These are phyloP conservation scores for Apiotrichum gracile DNA, from an alignment of 1,284 basidiomycete genomes.

Conservation along the genomic window DNA sequence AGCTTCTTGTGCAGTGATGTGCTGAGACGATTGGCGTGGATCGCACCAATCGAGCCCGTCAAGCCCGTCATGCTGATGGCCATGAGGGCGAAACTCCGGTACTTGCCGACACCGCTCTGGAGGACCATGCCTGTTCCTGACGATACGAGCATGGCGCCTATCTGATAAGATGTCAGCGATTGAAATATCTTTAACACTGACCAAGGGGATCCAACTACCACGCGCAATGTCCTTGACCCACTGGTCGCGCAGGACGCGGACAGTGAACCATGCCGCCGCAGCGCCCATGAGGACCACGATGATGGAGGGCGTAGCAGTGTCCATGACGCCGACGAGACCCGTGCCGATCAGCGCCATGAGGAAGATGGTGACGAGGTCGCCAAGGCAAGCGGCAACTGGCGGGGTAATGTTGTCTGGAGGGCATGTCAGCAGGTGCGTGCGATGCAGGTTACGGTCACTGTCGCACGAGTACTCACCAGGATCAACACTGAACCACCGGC, in stretches of 20 bases:
- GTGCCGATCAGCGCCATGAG: slow-evolving; percentile 61
- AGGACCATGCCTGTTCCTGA: slow-evolving; percentile 86
- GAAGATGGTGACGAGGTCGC: slow-evolving; percentile 83
- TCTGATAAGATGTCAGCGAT: slow-evolving; percentile 23
- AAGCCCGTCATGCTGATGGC: slow-evolving; percentile 84
- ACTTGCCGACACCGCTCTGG: slow-evolving; percentile 78
- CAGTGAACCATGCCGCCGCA: slow-evolving; percentile 51
- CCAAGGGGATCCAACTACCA: slow-evolving; percentile 83
- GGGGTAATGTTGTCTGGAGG: slow-evolving; percentile 93
- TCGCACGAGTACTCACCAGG: slow-evolving; percentile 59
- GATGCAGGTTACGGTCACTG: neutral
- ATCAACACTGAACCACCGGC: slow-evolving; percentile 68
- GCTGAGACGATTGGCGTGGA: slow-evolving; percentile 84
- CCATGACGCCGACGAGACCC: slow-evolving; percentile 59
- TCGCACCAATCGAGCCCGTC: slow-evolving; percentile 80
- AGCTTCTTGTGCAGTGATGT: slow-evolving; percentile 51
- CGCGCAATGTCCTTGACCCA: slow-evolving; percentile 56
- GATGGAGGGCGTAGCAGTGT: slow-evolving; percentile 59
- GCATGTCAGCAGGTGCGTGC: neutral
- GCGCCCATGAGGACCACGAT: slow-evolving; percentile 57
- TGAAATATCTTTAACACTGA: slow-evolving; percentile 39
- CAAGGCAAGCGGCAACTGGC: slow-evolving; percentile 83
- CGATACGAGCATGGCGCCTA: slow-evolving; percentile 83
- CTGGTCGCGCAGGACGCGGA: slow-evolving; percentile 51
- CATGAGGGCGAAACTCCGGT: slow-evolving; percentile 80